Evolutionary conservation across 345 rosid genomes (phyloP).

Genomic region (Chamaenerion angustifolium): DNA sequence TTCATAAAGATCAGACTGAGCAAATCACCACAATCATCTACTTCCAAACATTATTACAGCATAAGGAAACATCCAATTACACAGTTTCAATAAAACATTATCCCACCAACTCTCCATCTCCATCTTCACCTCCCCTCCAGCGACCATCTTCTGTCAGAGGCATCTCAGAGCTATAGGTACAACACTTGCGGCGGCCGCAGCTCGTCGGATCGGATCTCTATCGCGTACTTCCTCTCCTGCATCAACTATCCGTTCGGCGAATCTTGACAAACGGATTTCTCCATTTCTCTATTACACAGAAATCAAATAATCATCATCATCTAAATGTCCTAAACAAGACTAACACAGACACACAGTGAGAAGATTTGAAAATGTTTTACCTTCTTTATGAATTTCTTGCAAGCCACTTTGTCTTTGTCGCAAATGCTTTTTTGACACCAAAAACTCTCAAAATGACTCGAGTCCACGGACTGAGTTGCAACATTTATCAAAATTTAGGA

Average conservation of each 20-base stretch:
- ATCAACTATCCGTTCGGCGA: slow-evolving; percentile 16
- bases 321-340: background rate
- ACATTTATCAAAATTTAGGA: too few relatives aligned
- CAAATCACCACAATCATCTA: too few relatives aligned
- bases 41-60: too few relatives aligned
- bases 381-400: slow-evolving; percentile 79
- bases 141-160: background rate
- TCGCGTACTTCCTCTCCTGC: slow-evolving; percentile 21
- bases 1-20: too few relatives aligned
- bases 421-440: too few relatives aligned
- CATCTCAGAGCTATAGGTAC: slow-evolving; percentile 28
- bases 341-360: too few relatives aligned
- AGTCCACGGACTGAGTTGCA: too few relatives aligned
- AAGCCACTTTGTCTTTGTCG: too few relatives aligned
- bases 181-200: slow-evolving; percentile 27
- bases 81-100: too few relatives aligned
- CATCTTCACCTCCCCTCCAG: background rate
- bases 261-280: slow-evolving; percentile 46
- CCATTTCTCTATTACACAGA: slow-evolving; percentile 45
- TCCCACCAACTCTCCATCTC: background rate
- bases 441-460: too few relatives aligned
- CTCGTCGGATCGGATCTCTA: slow-evolving; percentile 26
- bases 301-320: background rate
- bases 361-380: slow-evolving; percentile 15
- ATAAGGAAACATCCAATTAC: too few relatives aligned